Evolutionary conservation across 2,329 filamentous ascomycete genomes (phyloP), one percentile per base, ranked within the genome.

Genomic region (Verticillium alfalfae): DNA sequence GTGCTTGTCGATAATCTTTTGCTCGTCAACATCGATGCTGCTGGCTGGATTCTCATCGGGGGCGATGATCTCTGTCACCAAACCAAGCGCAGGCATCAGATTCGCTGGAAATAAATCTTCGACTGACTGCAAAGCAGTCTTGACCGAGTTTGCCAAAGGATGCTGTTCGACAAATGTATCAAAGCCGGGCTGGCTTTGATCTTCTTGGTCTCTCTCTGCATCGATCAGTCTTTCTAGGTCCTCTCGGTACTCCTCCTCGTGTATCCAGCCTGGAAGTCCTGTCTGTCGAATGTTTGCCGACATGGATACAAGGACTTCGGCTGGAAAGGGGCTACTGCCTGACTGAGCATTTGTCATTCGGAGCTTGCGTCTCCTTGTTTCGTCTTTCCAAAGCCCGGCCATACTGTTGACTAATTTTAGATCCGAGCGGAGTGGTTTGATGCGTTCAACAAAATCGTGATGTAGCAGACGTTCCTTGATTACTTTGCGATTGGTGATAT

Each of bases 371-470:
- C 93, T 85, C 62, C 87, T 87, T 0, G 89, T 92, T 73, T 98
- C 95, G 68, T 97, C 92, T 71, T 88, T 88, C 95, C 95, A 99
- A 2, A 99, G 76, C 0, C 91, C 90, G 61, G 92, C 93, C 91
- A 99, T 94, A 66, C 95, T 99, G 70, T 92, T 88, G 5, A 99
- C 93, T 12, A 97, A 81, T 70, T 96, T 97, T 70, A 93, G 80
- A 66, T 91, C 87, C 0, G 81, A 74, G 0, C 85, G 79, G 22
- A 89, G 73, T 3, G 91, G 88, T 39, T 83, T 79, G 12, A 86
- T 74, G 13, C 86, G 83, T 72, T 98, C 95, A 26, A 88, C 78
- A 67, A 99, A 97, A 69, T 93, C 88, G 70, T 97, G 91, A 71
- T 99, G 95, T 8, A 97, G 81, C 3, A 79, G 82, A n/a, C 95